Base-by-base conservation (phyloP, 2,329 filamentous ascomycete species). In the Mollisia scopiformis region DNA sequence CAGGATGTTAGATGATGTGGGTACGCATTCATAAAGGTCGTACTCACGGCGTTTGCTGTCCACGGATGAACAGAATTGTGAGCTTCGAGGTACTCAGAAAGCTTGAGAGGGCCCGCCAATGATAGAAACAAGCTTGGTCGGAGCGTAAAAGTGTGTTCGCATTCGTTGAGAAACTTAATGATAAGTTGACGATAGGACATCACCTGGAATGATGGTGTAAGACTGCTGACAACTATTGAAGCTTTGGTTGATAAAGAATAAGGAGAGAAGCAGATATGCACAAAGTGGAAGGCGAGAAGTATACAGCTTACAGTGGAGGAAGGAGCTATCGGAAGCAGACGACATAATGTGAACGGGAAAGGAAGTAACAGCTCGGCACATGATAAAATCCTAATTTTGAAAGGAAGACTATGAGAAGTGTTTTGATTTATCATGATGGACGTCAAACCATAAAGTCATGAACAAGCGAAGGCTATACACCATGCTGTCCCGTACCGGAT, bases 401-500 rank as follows among this genome's bases (percentile, higher is more conserved):
- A 35, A 13, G 23, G 28, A 28, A 37, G 28, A n/a, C 4, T 16
- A 39, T 41, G 25, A 21, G 13, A 23, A 11, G 10, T 27, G 6
- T 47, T 47, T 47, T 47, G 11, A 27, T 47, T 47, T 10, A 47
- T 47, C 43, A 28, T 47, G 16, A 47, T 27, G 21, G 11, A 25
- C 25, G 23, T 47, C 14, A 13, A 39, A 8, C 16, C 27, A 39
- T 35, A 37, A 53, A 59, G 43, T 55, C n/a, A 8, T 23, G 25
- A 16, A 31, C 28, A n/a, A 55, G 23, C 33, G 55, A 21, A 13
- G 51, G 31, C 46, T 59, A 64, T 19, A 64, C 54, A 55, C 55
- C 57, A 55, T 64, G 27, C 21, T 61, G 54, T n/a, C 62, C 62
- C 8, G 47, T 50, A 23, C 59, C 60, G 31, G 55, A 59, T 2